Evolutionary conservation across 202 grass and related monocot species (phyloP).

Genomic region (Dendrocalamus latiflorus): DNA sequence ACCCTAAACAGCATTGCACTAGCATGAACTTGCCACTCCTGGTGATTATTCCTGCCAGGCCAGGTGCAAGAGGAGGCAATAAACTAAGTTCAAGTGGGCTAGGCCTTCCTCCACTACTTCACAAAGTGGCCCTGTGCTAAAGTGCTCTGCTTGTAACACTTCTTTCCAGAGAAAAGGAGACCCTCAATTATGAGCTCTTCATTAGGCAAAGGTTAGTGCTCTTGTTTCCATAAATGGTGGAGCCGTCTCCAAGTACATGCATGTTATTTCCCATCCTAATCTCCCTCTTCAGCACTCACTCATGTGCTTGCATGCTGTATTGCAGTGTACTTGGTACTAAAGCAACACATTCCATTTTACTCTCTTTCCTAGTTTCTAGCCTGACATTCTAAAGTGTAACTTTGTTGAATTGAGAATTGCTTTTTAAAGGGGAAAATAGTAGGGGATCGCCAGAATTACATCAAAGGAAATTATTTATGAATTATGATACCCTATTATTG

Average conservation of each 20-base stretch:
- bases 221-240: constrained; percentile 40
- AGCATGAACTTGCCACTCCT: constrained; percentile 42
- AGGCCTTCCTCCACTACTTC: constrained; percentile 41
- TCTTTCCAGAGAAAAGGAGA: too few species aligned
- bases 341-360: background rate
- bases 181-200: constrained; percentile 42
- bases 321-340: background rate
- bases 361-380: background rate
- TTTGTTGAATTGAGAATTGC: background rate
- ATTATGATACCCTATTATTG: background rate
- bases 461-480: background rate
- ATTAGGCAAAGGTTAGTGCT: constrained; percentile 37
- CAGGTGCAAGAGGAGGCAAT: constrained; percentile 28
- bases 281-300: background rate
- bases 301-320: background rate
- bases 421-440: background rate
- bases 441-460: background rate
- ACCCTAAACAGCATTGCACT: constrained; percentile 38
- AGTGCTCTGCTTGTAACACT: too few species aligned
- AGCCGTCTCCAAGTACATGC: constrained; percentile 27
- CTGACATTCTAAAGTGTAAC: background rate
- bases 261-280: constrained; percentile 6
- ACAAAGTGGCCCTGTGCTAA: too few species aligned
- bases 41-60: constrained; percentile 43
- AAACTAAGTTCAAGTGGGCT: constrained; percentile 39